Percentiles rank a stretch among this genome's conserved stretches.
phyloP scores from a whole-genome alignment of 2,329 filamentous ascomycete genomes.

The Diaporthe ilicicola region DNA sequence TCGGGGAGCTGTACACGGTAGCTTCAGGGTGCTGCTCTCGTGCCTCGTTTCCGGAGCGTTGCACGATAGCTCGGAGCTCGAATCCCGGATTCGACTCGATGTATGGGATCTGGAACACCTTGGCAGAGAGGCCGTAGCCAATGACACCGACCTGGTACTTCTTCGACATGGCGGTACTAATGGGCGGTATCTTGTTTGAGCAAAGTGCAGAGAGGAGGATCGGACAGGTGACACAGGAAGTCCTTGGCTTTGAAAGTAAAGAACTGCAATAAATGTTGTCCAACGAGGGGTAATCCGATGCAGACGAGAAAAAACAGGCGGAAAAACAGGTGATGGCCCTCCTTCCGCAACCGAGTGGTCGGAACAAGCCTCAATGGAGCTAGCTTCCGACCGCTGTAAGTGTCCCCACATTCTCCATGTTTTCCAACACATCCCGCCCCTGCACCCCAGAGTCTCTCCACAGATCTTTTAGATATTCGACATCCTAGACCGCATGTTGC shows the following conservation, averaged over 20 bases:
- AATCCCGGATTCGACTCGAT: neutral
- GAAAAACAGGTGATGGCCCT: neutral
- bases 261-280: neutral
- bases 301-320: no score
- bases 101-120: neutral
- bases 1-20: neutral
- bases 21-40: neutral
- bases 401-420: neutral
- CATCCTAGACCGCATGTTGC: neutral
- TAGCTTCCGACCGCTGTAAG: neutral
- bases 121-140: neutral
- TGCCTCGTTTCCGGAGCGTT: neutral
- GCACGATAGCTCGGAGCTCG: conserved; percentile 2
- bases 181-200: neutral
- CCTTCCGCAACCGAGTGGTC: neutral
- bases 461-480: no score
- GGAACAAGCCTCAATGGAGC: neutral
- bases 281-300: neutral
- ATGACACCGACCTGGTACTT: neutral
- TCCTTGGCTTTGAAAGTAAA: neutral
- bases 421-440: neutral
- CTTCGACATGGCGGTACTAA: neutral
- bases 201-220: neutral
- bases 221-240: neutral
- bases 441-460: neutral